A percentile compares a stretch with the other conserved stretches of the same genome.
Evolutionary conservation across 2,329 filamentous ascomycete species (phyloP).

Genomic region (Scortechinia acanthostroma): DNA sequence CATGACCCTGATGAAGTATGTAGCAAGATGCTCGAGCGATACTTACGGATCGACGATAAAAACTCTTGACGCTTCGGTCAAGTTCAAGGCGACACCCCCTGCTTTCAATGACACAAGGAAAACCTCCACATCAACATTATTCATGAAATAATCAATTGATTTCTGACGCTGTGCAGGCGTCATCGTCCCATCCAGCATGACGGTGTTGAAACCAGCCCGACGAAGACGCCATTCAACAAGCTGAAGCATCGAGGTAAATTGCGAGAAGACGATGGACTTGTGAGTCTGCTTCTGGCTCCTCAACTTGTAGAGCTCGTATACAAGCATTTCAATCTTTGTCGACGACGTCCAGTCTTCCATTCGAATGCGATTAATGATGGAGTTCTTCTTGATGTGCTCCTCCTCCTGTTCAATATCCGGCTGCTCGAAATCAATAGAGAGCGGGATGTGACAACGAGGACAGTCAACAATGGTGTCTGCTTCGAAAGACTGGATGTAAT

Average conservation of each 20-base stretch:
- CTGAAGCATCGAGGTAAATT: slow-evolving; percentile 95
- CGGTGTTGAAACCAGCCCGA: slow-evolving; percentile 92
- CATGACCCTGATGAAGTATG: slow-evolving; percentile 3
- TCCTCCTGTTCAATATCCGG: slow-evolving; percentile 92
- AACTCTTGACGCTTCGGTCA: slow-evolving; percentile 88
- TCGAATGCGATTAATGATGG: slow-evolving; percentile 96
- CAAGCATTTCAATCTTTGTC: slow-evolving; percentile 93
- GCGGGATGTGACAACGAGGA: slow-evolving; percentile 81
- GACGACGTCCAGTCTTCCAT: slow-evolving; percentile 99
- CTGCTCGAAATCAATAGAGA: slow-evolving; percentile 89
- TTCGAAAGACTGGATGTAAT: slow-evolving; percentile 73
- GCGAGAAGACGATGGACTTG: slow-evolving; percentile 95
- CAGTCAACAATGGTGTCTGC: slow-evolving; percentile 63
- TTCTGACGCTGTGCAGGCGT: slow-evolving; percentile 86
- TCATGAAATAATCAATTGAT: slow-evolving; percentile 95
- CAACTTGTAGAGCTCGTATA: slow-evolving; percentile 87
- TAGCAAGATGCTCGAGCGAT: background rate
- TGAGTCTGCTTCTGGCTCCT: slow-evolving; percentile 86
- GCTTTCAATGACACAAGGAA: slow-evolving; percentile 95
- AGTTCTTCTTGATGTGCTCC: slow-evolving; percentile 80
- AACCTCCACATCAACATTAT: slow-evolving; percentile 84
- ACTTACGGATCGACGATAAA: slow-evolving; percentile 94
- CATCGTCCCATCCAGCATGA: slow-evolving; percentile 98
- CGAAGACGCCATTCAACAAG: slow-evolving; percentile 94
- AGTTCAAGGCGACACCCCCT: slow-evolving; percentile 86